A percentile compares a stretch with the other conserved stretches of the same genome.
Conservation (phyloP, 2,329 filamentous ascomycete genomes). For the Paracamarosporium sp. region DNA sequence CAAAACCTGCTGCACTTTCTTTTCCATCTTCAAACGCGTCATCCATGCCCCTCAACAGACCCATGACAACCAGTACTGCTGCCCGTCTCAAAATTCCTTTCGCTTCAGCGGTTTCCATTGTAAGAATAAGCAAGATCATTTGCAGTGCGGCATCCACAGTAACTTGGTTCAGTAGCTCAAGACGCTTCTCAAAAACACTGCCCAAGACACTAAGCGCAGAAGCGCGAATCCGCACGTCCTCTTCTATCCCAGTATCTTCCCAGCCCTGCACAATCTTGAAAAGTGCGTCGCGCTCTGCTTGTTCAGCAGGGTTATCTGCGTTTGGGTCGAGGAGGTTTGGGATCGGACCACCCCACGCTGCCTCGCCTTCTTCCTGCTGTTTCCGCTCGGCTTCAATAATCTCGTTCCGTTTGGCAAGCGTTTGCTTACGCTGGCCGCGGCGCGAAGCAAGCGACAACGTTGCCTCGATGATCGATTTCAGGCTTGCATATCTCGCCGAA, state of each 20-base stretch:
- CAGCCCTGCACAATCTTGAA: conserved; percentile 70
- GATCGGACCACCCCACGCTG: conserved; percentile 62
- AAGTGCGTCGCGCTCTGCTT: conserved; percentile 57
- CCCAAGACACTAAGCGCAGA: conserved; percentile 73
- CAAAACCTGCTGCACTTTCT: conserved; percentile 59
- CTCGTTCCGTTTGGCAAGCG: conserved; percentile 63
- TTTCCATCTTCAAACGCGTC: conserved; percentile 50
- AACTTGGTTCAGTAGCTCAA: conserved; percentile 52
- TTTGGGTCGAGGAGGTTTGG: conserved; percentile 43
- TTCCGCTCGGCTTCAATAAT: conserved; percentile 58
- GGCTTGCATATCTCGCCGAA: conserved; percentile 10
- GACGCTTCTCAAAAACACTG: conserved; percentile 61
- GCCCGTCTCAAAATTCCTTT: conserved; percentile 71
- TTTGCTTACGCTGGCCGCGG: conserved; percentile 66
- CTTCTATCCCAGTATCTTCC: conserved; percentile 68
- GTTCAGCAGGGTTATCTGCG: conserved; percentile 26
- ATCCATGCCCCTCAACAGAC: conserved; percentile 67
- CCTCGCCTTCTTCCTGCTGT: conserved; percentile 57
- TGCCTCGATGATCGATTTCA: conserved; percentile 57
- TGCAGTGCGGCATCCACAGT: conserved; percentile 61
- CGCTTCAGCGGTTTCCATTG: conserved; percentile 66
- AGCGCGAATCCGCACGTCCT: conserved; percentile 73
- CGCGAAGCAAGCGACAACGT: conserved; percentile 71
- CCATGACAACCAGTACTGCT: conserved; percentile 68
- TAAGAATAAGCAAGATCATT: conserved; percentile 67